A percentile compares a stretch with the other conserved stretches of the same genome.
These are phyloP conservation scores for Apiotrichum montevideense DNA, from an alignment of 1,284 basidiomycete species.

Conservation along the genomic window DNA sequence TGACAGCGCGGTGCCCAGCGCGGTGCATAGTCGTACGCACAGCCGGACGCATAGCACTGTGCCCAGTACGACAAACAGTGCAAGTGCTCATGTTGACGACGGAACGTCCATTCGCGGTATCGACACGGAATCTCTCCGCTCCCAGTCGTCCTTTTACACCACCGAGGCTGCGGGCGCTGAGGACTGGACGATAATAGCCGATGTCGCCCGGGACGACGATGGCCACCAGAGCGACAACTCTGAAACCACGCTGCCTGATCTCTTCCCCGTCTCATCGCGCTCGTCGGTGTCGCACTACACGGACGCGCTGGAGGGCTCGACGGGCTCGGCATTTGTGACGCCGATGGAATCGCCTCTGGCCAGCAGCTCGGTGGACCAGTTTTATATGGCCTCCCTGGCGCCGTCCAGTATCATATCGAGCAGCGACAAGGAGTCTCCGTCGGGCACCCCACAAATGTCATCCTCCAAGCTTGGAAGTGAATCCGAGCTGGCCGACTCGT, in stretches of 20 bases:
- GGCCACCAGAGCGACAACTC: background rate
- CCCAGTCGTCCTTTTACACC: conserved; percentile 8
- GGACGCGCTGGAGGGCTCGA: conserved; percentile 3
- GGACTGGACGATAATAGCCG: background rate
- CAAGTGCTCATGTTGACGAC: no score
- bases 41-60: no score
- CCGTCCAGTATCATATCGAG: background rate
- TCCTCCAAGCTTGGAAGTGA: no score
- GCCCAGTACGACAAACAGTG: no score
- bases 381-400: background rate
- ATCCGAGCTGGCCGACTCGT: no score
- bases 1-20: no score
- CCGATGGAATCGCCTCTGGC: background rate
- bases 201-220: background rate
- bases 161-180: background rate
- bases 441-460: no score
- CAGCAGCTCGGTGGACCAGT: background rate
- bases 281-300: conserved; percentile 15
- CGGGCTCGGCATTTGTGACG: background rate
- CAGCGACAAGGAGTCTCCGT: background rate
- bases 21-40: no score
- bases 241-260: conserved; percentile 14
- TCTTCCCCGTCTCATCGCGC: conserved; percentile 6
- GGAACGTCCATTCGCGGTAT: no score
- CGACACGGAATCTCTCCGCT: background rate